These are phyloP conservation scores for Acrocalymma vagum DNA, from an alignment of 2,329 filamentous ascomycete species.

Conservation along the genomic window DNA sequence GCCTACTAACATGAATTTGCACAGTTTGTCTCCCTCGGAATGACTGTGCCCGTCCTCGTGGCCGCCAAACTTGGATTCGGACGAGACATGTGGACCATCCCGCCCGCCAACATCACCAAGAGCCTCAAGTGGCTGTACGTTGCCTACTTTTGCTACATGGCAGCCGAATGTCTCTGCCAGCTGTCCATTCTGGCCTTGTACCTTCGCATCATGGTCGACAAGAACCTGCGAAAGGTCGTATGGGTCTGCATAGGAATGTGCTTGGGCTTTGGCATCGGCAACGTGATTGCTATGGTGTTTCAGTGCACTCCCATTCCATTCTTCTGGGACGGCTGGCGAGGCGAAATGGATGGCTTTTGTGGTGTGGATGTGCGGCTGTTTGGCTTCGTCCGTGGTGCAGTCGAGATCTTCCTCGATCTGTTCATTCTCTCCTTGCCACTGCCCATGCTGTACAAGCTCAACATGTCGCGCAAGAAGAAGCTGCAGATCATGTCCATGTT, in stretches of 20 bases:
- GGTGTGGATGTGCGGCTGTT: slow-evolving; percentile 50
- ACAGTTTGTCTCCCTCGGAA: slow-evolving; percentile 32
- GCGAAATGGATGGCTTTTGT: slow-evolving; percentile 38
- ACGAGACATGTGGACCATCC: slow-evolving; percentile 39
- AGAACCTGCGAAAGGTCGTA: slow-evolving; percentile 18
- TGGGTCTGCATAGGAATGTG: slow-evolving; percentile 32
- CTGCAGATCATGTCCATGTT: slow-evolving; percentile 39
- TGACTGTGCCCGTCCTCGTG: slow-evolving; percentile 35
- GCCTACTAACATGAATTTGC: slow-evolving; percentile 6
- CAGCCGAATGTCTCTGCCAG: slow-evolving; percentile 35
- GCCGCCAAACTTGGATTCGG: slow-evolving; percentile 36
- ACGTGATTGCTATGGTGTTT: slow-evolving; percentile 38
- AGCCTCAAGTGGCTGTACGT: slow-evolving; percentile 39
- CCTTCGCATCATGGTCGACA: slow-evolving; percentile 37
- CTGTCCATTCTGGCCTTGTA: slow-evolving; percentile 43
- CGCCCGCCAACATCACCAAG: slow-evolving; percentile 32
- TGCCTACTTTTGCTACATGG: slow-evolving; percentile 41
- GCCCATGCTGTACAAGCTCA: slow-evolving; percentile 28
- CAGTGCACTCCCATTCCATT: slow-evolving; percentile 49
- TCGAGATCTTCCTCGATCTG: slow-evolving; percentile 35
- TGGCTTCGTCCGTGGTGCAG: slow-evolving; percentile 44
- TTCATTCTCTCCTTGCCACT: slow-evolving; percentile 32
- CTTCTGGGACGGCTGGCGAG: slow-evolving; percentile 53
- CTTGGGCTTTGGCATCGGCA: slow-evolving; percentile 32
- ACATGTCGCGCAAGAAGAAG: slow-evolving; percentile 36